A percentile compares a stretch with the other conserved stretches of the same genome.
These are phyloP conservation scores for Boletus tomentosulus DNA, from an alignment of 768 basidiomycete species.

Conservation along the genomic window DNA sequence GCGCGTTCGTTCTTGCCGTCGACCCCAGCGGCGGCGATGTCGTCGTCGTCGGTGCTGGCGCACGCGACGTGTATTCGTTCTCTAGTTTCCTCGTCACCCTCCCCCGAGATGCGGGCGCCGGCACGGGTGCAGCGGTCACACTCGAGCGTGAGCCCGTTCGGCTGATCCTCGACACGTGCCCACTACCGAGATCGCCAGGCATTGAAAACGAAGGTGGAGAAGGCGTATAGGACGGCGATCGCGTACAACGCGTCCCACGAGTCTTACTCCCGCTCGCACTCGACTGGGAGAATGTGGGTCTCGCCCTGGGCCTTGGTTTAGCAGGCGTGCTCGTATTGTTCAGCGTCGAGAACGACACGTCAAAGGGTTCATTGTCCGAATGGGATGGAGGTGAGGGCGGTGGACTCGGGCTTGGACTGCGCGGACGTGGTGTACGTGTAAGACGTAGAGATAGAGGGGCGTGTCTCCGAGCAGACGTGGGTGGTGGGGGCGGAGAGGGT, in stretches of 20 bases:
- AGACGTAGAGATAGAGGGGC: not conserved
- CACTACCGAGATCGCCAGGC: not conserved
- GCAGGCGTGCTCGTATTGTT: conserved; percentile 29
- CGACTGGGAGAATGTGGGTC: not conserved
- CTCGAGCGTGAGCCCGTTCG: not conserved
- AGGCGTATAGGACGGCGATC: conserved; percentile 10
- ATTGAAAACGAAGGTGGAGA: not conserved
- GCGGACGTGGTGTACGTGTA: not conserved
- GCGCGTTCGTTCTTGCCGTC: conserved; percentile 41
- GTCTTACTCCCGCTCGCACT: not conserved
- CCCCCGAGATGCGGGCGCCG: not conserved
- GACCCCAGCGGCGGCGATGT: conserved; percentile 20
- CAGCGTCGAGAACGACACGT: conserved; percentile 22
- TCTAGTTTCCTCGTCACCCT: not conserved
- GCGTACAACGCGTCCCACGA: not conserved
- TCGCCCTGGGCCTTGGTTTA: conserved; percentile 8
- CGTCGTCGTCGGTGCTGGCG: not conserved
- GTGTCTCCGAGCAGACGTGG: not conserved
- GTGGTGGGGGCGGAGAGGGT: not conserved
- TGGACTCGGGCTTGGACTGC: not conserved
- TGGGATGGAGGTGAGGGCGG: conserved; percentile 7
- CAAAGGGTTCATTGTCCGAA: conserved; percentile 16
- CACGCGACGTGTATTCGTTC: not conserved
- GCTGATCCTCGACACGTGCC: not conserved
- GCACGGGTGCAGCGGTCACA: not conserved